Base-by-base conservation (phyloP, 2,329 filamentous ascomycete genomes). In the Furcasterigmium sp. region DNA sequence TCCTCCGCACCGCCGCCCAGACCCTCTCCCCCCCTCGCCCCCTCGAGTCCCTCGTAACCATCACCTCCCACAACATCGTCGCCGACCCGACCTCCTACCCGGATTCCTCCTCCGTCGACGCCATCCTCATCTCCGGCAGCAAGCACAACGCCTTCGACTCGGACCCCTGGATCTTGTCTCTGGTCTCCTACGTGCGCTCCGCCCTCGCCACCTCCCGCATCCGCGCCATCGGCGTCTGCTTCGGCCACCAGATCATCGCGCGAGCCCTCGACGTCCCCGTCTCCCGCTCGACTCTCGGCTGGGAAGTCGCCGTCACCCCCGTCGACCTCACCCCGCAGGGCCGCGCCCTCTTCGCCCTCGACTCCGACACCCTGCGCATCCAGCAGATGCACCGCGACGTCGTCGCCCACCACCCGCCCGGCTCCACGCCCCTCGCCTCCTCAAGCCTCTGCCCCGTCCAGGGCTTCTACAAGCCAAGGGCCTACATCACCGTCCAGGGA, bases 341-440 rank as follows among this genome's bases (percentile, higher is more conserved):
- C 5, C 84, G 80, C 63, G 73, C 84, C 51, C 48, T 95, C 2
- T 91, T 94, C 60, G 79, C 80, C 8, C 61, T 76, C 50, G 77
- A 88, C n/a, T 11, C 7, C 32, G 32, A 17, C 20, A 77, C 74
- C 30, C 57, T 79, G 63, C 73, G 73, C 19, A 77, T 94, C 48
- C 84, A 91, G 60, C 87, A 95, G 63, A 91, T 94, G 86, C 89
- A 95, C 63, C 79, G 82, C 50, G 88, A 96, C 58, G 77, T 85
- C 29, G 84, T 91, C 5, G 76, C 74, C 52, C 64, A 72, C 18
- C 79, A 80, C 43, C 87, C 88, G 0, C 56, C 70, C 6, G 78
- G 74, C 42, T 76, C 84, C 3, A 71, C 83, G 44, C 63, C 70
- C 3, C 71, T 94, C 2, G 88, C 80, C 3, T 75, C 72, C 32